Conservation (phyloP, 441 rosid genomes). For the Populus tomentosa region DNA sequence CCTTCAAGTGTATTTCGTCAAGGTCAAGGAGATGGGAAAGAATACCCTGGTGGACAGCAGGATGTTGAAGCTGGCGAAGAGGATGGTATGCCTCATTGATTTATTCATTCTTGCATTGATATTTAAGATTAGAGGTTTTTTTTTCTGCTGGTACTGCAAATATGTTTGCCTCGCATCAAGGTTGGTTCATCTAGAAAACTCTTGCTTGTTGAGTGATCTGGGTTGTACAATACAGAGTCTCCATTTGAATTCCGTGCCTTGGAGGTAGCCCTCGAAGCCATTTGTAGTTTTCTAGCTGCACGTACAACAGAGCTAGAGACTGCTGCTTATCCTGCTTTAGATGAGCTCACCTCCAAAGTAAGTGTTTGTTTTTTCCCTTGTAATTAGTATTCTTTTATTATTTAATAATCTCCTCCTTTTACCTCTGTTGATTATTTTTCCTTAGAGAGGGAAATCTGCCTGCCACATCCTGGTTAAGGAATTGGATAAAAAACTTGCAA, state of each 20-base stretch:
- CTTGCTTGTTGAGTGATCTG: conserved; percentile 14
- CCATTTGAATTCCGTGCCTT: conserved; percentile 94
- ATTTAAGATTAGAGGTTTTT: no score
- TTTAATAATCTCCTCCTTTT: not conserved
- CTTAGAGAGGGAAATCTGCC: not conserved
- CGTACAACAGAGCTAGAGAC: conserved; percentile 86
- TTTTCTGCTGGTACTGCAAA: not conserved
- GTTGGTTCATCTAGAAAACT: not conserved
- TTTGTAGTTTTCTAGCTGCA: conserved; percentile 88
- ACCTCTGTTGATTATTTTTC: not conserved
- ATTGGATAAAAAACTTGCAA: not conserved
- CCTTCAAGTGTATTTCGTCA: conserved; percentile 25
- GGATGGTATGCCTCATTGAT: conserved; percentile 54
- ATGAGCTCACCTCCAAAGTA: conserved; percentile 91
- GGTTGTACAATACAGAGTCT: conserved; percentile 49
- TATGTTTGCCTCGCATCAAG: not conserved
- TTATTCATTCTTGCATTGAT: not conserved
- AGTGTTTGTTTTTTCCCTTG: conserved; percentile 16
- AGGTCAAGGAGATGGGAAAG: conserved; percentile 53
- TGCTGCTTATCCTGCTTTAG: conserved; percentile 96
- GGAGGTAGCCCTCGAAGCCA: conserved; percentile 96
- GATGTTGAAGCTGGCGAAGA: conserved; percentile 78
- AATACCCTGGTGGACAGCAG: conserved; percentile 36
- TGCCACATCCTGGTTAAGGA: not conserved
- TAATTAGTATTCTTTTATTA: not conserved